Evolutionary conservation across 768 basidiomycete genomes (phyloP).

Genomic region (Calvatia gigantea): DNA sequence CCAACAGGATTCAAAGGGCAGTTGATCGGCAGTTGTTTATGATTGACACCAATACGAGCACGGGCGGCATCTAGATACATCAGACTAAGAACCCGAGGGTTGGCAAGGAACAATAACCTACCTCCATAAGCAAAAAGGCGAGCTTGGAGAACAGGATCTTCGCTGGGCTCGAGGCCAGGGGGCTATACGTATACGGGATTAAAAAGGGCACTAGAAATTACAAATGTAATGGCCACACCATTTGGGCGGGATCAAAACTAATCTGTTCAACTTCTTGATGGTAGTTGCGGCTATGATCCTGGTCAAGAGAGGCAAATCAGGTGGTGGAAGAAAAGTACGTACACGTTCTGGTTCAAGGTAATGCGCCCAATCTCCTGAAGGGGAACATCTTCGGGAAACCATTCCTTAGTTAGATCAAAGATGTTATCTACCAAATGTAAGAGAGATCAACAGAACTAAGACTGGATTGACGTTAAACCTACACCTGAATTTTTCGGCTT

Average conservation of each 20-base stretch:
- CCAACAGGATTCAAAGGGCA: constrained; percentile 34
- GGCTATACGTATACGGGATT: constrained; percentile 2
- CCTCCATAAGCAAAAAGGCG: constrained; percentile 57
- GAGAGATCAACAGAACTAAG: neutral
- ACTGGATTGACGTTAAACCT: constrained; percentile 5
- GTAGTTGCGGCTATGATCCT: constrained; percentile 13
- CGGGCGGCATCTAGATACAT: constrained; percentile 30
- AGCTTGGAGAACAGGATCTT: constrained; percentile 56
- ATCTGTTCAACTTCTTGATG: constrained; percentile 38
- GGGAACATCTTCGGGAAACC: constrained; percentile 30
- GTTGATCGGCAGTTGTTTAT: constrained; percentile 36
- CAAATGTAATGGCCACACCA: constrained; percentile 26
- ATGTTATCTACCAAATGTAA: constrained; percentile 43
- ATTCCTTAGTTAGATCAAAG: constrained; percentile 47
- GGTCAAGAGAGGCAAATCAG: neutral
- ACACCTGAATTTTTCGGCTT: constrained; percentile 46
- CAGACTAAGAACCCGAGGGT: neutral
- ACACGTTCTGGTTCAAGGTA: constrained; percentile 34
- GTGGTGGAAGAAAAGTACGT: constrained; percentile 14
- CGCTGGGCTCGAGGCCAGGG: constrained; percentile 41
- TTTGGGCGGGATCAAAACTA: constrained; percentile 48
- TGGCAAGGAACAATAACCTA: constrained; percentile 14
- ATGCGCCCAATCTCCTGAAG: constrained; percentile 33
- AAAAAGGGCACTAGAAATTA: neutral
- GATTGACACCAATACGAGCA: constrained; percentile 35